A percentile compares a stretch with the other conserved stretches of the same genome.
phyloP scores from a whole-genome alignment of 495 filamentous ascomycete species.

The Penicillium soppii region DNA sequence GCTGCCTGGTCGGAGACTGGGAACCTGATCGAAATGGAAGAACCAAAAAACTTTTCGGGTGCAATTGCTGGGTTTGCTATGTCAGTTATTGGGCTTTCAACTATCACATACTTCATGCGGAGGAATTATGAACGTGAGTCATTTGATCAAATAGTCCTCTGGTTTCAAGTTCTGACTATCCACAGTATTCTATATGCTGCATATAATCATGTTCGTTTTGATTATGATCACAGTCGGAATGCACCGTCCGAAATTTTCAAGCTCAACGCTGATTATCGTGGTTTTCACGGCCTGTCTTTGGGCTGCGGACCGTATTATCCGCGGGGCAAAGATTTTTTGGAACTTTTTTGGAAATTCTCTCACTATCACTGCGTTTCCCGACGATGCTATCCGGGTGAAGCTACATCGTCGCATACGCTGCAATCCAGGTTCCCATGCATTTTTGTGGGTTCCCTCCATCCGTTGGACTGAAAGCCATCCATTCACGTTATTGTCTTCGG shows the following conservation, averaged over 20 bases:
- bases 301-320: conserved; percentile 50
- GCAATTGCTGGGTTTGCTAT: conserved; percentile 50
- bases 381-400: conserved; percentile 54
- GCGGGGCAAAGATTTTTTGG: conserved; percentile 42
- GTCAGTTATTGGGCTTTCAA: conserved; percentile 33
- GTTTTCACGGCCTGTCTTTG: conserved; percentile 47
- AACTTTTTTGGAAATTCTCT: conserved; percentile 52
- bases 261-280: conserved; percentile 40
- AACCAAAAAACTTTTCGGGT: conserved; percentile 40
- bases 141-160: too few relatives aligned
- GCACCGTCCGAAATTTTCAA: conserved; percentile 47
- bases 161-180: background rate
- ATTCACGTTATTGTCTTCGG: conserved; percentile 53
- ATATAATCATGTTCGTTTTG: conserved; percentile 53
- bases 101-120: conserved; percentile 27
- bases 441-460: conserved; percentile 58
- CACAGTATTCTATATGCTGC: conserved; percentile 52
- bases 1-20: conserved; percentile 21
- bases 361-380: conserved; percentile 51
- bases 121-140: conserved; percentile 46
- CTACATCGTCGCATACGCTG: conserved; percentile 46
- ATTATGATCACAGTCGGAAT: conserved; percentile 50
- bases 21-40: conserved; percentile 24
- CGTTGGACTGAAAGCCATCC: conserved; percentile 57
- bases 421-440: conserved; percentile 57